Conservation (phyloP, 2,329 filamentous ascomycete species). For the Fusarium xylarioides region DNA sequence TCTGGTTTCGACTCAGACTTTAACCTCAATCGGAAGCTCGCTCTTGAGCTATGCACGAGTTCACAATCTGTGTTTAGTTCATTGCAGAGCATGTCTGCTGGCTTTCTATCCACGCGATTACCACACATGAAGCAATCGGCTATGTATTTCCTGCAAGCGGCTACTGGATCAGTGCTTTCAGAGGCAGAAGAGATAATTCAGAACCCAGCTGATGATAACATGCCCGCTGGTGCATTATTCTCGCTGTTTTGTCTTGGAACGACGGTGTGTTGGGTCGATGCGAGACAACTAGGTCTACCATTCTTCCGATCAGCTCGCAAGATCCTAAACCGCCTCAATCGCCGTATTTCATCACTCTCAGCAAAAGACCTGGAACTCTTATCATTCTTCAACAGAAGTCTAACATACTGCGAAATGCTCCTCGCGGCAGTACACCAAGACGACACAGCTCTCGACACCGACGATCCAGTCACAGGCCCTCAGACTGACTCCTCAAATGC, state of each 20-base stretch:
- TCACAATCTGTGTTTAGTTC: conserved; percentile 51
- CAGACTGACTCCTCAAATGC: conserved; percentile 12
- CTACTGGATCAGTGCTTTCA: conserved; percentile 47
- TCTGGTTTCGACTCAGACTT: conserved; percentile 52
- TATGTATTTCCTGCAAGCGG: conserved; percentile 46
- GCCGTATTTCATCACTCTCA: conserved; percentile 17
- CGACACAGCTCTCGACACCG: not conserved
- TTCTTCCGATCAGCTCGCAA: conserved; percentile 45
- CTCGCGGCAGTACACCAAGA: conserved; percentile 50
- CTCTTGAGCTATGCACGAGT: conserved; percentile 48
- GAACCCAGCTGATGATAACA: conserved; percentile 17
- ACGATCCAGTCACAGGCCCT: not conserved
- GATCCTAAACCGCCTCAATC: conserved; percentile 41
- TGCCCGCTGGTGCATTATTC: conserved; percentile 50
- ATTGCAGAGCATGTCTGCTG: conserved; percentile 54
- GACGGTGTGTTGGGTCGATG: conserved; percentile 53
- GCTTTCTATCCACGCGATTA: conserved; percentile 47
- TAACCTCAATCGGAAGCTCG: conserved; percentile 52
- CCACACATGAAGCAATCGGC: conserved; percentile 50
- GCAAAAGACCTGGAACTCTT: conserved; percentile 44
- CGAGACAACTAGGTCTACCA: conserved; percentile 45
- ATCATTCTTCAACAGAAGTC: conserved; percentile 50
- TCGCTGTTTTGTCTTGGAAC: conserved; percentile 53
- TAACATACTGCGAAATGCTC: conserved; percentile 55
- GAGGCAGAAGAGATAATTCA: conserved; percentile 45